Base-by-base conservation (phyloP, 176 grass and related monocot species). In the Echinochloa phyllopogon region DNA sequence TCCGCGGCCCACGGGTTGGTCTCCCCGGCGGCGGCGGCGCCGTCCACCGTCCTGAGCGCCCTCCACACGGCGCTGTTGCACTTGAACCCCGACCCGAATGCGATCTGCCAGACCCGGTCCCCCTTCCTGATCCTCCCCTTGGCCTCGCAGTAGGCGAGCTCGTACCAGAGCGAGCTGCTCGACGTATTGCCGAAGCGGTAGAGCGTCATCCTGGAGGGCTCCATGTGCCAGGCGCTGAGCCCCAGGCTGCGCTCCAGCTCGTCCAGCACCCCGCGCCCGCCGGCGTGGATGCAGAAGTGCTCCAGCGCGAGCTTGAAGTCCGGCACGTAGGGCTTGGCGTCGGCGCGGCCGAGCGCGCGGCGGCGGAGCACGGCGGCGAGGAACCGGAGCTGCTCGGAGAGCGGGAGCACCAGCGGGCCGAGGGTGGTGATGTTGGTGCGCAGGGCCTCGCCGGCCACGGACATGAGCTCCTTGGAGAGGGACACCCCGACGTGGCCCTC, bases 271-370 rank as follows among this genome's bases (percentile, higher is more conserved):
- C 78, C 86, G 4, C 92, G 85, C 0, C 88, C 92, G 0, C 92
- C 92, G 0, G 88, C 88, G 83, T 94, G 92, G 86, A 94, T 88
- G 86, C 92, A 94, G 57, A 94, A 94, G 83, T 91, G 92, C 4
- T 93, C 85, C 4, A 93, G 57, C 43, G 87, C 91, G 0, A 82
- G 66, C 56, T 78, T 90, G 78, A 93, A 93, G 88, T 93, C 77
- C 2, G 91, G 91, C 1, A 90, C 20, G 85, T 93, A 90, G 0
- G 77, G 33, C 29, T 85, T 85, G 62, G 74, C 79, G 38, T 41
- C n/a, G 33, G 60, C 42, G 41, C 61, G 50, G 25, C 45, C 60
- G 69, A 82, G 51, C 4, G 39, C 73, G 62, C 73, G 84, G 24
- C 43, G 39, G 72, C 56, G 65, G 24, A 87, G 48, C 6, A 71